Base-by-base conservation (phyloP, 1,284 basidiomycete genomes). In the Agroathelia rolfsii region DNA sequence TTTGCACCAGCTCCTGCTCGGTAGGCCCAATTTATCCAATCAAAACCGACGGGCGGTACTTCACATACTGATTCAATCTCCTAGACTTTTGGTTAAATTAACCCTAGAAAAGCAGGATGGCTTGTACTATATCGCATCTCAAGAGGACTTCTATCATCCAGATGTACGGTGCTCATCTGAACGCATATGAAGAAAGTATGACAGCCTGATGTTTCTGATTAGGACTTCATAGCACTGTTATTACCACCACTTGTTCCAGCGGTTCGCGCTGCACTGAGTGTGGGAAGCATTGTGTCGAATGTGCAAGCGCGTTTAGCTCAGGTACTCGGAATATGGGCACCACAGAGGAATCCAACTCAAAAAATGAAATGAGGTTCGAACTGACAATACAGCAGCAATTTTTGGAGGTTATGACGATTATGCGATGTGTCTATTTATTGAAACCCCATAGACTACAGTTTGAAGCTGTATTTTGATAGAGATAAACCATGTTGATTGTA, bases 131-230 rank as follows among this genome's bases (percentile, higher is more conserved):
- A 53, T 52, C 15, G 7, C 7, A 10, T 1, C 10, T 10, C 40
- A 50, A 21, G 50, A 52, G 32, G 47, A 45, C 23, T 17, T 54
- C 9, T 28, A 17, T 8, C 44, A 45, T 29, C 49, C 52, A 3
- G 40, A 39, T 37, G 50, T 50, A 28, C 24, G 48, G n/a, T n/a
- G n/a, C 4, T 3, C 6, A 6, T 29, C n/a, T 29, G 5, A 5
- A 18, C 6, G 16, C 20, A 14, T 28, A 7, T 14, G 12, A 6
- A 4, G n/a, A 29, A 6, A 11, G 15, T 8, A 28, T n/a, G 14
- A 14, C 6, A 5, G 11, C 17, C 20, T 6, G 16, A 17, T 15
- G 20, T 9, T 18, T 12, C 12, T 17, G 5, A 8, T n/a, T 18
- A 29, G 28, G 28, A 29, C 13, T 16, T 29, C 5, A 16, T 18